Evolutionary conservation across 2,329 filamentous ascomycete genomes (phyloP).

Genomic region (Plenodomus biglobosus): DNA sequence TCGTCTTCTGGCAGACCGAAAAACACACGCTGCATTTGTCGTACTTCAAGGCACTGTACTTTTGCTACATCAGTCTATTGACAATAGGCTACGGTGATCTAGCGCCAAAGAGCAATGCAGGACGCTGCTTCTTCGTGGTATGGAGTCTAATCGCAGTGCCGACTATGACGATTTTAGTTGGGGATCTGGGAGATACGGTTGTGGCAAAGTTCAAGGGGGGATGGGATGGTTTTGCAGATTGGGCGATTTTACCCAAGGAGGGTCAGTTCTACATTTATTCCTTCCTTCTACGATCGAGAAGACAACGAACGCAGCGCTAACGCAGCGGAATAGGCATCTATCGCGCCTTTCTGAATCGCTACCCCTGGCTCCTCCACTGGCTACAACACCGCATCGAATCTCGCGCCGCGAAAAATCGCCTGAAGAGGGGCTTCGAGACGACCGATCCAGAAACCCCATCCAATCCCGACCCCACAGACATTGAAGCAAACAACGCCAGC

Average conservation of each 20-base stretch:
- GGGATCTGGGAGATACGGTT: constrained; percentile 71
- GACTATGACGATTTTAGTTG: constrained; percentile 75
- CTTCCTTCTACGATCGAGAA: neutral
- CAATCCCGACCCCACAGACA: constrained; percentile 26
- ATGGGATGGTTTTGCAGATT: constrained; percentile 63
- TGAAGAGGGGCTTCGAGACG: constrained; percentile 52
- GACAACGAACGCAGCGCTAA: neutral
- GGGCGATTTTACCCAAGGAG: constrained; percentile 65
- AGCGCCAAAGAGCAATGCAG: constrained; percentile 73
- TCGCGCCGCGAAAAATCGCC: constrained; percentile 39
- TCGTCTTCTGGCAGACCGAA: constrained; percentile 70
- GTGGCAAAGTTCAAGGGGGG: constrained; percentile 66
- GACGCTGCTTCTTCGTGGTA: constrained; percentile 86
- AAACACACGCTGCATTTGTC: constrained; percentile 57
- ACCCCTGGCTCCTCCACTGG: constrained; percentile 49
- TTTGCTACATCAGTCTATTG: constrained; percentile 77
- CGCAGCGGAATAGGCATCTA: constrained; percentile 46
- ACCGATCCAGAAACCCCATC: constrained; percentile 26
- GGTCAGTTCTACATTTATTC: constrained; percentile 21
- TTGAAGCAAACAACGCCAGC: constrained; percentile 2
- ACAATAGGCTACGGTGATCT: constrained; percentile 88
- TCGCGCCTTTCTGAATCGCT: constrained; percentile 51
- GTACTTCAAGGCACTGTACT: constrained; percentile 84
- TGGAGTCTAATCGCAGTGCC: constrained; percentile 86
- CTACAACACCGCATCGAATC: constrained; percentile 43